Evolutionary conservation across 2,329 filamentous ascomycete genomes (phyloP), one percentile per base, ranked within the genome.

Genomic region (Aspergillus ochraceoroseus): DNA sequence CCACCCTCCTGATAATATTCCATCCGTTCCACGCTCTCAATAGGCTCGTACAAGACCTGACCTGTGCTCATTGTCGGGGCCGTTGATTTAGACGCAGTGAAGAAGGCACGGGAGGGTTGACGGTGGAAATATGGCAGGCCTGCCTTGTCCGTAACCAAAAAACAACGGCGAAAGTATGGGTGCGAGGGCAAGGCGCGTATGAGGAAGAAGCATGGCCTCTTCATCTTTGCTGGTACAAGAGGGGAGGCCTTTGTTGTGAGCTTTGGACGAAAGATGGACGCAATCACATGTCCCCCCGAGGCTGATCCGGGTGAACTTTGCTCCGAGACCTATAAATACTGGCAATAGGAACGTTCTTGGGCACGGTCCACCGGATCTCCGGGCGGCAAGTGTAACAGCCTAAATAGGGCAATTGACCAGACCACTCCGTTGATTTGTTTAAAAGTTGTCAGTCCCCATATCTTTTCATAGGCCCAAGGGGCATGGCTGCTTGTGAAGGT

Each of bases 1-100:
- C 55, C 58, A 5, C 57, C 54, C 6, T 32, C 26, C 18, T 40
- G 41, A 38, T 61, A 61, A 26, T 43, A 27, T 28, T 42, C 32
- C 15, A 42, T 20, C 18, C 14, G 20, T 20, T 42, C 39, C 17
- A 37, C 27, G 18, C 23, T 25, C 11, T 42, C 32, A 18, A 42
- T 36, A 28, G 39, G 39, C 12, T 32, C n/a, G 20, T 42, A 37
- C 6, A 34, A 28, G 23, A 38, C 35, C 19, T 22, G 32, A 35
- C 19, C 26, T 27, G 32, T 23, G 32, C 20, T 26, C 12, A 25
- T 27, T 35, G 32, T 35, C 20, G 19, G 32, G 18, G 20, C 20
- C 13, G 32, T 35, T 17, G 20, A 26, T 35, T 26, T 25, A 25
- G 20, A 27, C 12, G 20, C 20, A 35, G 32, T 25, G n/a, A 26